Conservation (phyloP, 225 moss, liverwort and hornwort species). For the Marchantia polymorpha region DNA sequence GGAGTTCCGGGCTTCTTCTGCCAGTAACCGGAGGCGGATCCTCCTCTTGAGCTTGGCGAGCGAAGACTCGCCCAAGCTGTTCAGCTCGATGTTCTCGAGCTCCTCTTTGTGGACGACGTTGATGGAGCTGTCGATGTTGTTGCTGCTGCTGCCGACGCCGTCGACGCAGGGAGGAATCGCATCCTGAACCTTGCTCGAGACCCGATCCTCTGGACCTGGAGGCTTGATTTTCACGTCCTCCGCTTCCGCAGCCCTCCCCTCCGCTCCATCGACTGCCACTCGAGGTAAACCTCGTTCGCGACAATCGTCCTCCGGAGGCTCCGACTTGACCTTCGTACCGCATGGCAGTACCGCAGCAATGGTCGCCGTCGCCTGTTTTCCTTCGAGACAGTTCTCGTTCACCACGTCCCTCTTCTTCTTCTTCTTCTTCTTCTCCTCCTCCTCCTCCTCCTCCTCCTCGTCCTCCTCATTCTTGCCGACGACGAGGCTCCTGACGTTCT, state of each 20-base stretch:
- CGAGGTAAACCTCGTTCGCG: not conserved
- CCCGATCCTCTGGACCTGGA: not conserved
- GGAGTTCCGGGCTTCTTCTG: conserved; percentile 33
- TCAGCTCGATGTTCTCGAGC: conserved; percentile 17
- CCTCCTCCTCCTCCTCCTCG: too few relatives aligned
- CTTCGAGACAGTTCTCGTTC: not conserved
- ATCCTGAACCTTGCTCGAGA: not conserved
- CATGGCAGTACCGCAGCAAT: not conserved
- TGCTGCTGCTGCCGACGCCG: not conserved
- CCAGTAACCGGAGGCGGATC: conserved; percentile 31
- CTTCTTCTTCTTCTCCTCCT: too few relatives aligned
- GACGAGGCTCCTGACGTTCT: not conserved
- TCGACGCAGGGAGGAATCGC: not conserved
- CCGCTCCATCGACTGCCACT: not conserved
- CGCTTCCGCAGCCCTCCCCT: not conserved
- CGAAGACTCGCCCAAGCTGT: conserved; percentile 20
- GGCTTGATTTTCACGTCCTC: not conserved
- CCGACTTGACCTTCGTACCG: conserved; percentile 2
- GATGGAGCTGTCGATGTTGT: not conserved
- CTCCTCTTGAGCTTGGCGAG: conserved; percentile 38
- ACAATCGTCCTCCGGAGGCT: not conserved
- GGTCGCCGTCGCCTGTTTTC: not conserved
- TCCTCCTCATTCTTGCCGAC: not conserved
- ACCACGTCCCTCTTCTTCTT: too few relatives aligned
- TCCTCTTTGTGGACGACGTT: conserved; percentile 19